phyloP scores from a whole-genome alignment of 228 moss, liverwort and hornwort genomes.

The Sphagnum fallax region DNA sequence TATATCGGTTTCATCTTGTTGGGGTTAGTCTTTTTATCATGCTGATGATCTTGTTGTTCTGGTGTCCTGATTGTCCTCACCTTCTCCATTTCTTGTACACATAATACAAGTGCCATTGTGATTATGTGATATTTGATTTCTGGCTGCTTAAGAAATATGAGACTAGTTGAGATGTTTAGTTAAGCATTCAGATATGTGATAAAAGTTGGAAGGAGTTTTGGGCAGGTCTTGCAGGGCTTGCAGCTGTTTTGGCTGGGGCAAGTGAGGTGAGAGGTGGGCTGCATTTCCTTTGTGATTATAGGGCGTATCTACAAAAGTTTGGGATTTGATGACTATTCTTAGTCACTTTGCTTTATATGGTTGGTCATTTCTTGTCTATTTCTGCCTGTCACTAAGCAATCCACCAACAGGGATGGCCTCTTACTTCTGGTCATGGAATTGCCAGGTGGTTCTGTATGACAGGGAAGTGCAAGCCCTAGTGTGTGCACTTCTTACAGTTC shows the following conservation, averaged over 20 bases:
- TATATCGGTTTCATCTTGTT: not conserved
- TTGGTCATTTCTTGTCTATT: not conserved
- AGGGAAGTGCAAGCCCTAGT: constrained; percentile 3
- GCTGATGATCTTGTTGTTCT: too few relatives aligned
- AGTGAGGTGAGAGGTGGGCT: constrained; percentile 1
- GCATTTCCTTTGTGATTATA: too few relatives aligned
- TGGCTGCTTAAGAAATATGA: too few relatives aligned
- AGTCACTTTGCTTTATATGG: not conserved
- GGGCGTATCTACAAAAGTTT: too few relatives aligned
- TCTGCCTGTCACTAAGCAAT: too few relatives aligned
- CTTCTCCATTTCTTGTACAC: too few relatives aligned
- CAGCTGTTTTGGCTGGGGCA: constrained; percentile 5
- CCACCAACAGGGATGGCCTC: not conserved
- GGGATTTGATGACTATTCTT: not conserved
- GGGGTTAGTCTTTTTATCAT: too few relatives aligned
- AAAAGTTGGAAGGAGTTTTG: not conserved
- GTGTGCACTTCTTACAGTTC: constrained; percentile 5
- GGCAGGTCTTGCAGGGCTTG: constrained; percentile 9
- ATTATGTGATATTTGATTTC: too few relatives aligned
- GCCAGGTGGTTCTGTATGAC: constrained; percentile 7
- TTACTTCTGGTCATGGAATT: not conserved
- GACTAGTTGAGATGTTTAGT: too few relatives aligned
- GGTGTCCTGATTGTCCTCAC: too few relatives aligned
- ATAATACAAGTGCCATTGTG: too few relatives aligned
- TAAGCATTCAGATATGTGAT: not conserved